Conservation (phyloP, 306 rosid genomes). For the Pyrus betulifolia region DNA sequence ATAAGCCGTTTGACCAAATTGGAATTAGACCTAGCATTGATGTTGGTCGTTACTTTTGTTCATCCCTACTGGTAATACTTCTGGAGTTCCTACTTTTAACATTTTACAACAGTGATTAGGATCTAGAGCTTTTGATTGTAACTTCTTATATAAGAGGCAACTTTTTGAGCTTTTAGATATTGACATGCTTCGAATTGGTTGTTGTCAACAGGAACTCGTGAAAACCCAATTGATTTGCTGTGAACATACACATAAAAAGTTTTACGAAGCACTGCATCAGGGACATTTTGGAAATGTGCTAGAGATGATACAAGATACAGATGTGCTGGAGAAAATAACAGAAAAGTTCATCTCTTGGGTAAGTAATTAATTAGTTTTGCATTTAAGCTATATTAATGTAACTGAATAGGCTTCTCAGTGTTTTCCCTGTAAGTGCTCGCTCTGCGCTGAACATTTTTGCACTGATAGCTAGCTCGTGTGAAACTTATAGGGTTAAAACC, state of each 20-base stretch:
- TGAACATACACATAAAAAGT: background rate
- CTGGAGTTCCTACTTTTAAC: no score
- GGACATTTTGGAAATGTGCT: background rate
- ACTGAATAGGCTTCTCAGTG: background rate
- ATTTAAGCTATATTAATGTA: background rate
- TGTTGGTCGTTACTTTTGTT: conserved; percentile 47
- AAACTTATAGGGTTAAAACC: background rate
- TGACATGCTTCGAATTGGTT: no score
- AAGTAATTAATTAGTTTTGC: conserved; percentile 26
- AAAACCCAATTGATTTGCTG: background rate
- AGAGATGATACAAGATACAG: conserved; percentile 56
- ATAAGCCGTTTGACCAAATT: conserved; percentile 80
- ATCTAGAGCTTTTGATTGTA: no score
- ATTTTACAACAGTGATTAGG: no score
- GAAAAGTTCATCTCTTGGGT: conserved; percentile 91
- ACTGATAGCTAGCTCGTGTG: background rate
- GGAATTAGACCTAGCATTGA: conserved; percentile 97
- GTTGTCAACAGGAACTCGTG: no score
- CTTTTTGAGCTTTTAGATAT: no score
- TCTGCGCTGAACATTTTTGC: background rate
- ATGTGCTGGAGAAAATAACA: conserved; percentile 85
- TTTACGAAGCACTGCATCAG: conserved; percentile 48
- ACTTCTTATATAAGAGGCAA: no score
- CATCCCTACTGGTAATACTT: background rate
- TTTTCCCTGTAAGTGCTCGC: background rate